Base-by-base conservation (phyloP, 176 grass and related monocot species). In the Musa troglodytarum region DNA sequence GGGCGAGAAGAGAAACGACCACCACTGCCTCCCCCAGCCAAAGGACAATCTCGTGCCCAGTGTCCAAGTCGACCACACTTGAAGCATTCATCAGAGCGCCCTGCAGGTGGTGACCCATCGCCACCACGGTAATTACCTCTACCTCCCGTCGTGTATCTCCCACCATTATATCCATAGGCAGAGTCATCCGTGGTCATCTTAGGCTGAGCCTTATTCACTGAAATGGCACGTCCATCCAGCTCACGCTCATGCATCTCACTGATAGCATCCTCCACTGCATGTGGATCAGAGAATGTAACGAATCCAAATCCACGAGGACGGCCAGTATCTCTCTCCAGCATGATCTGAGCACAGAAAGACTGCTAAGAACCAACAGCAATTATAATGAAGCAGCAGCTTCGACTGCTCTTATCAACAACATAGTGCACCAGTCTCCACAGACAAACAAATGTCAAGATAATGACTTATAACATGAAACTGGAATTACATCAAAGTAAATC, bases 241-340 rank as follows among this genome's bases (percentile, higher is more conserved):
- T 92, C 74, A 74, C 59, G 59, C 43, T 81, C 82, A 80, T 96
- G 86, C 92, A 92, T 96, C 2, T 89, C 84, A 67, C 71, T 88
- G 53, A 96, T 92, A 79, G 92, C 86, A 20, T 64, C 80, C 10
- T 87, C 81, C 82, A 85, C 87, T 69, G 82, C 80, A 51, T 85
- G 71, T 52, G 83, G 72, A 81, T 92, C 85, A 64, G 85, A 57
- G 72, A 96, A 92, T 8, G 86, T 92, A 71, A 96, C 88, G 15
- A 96, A 96, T 76, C 92, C 92, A 76, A 96, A 96, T 16, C 92
- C 92, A 62, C 89, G 89, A 83, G 87, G 88, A 12, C 86, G 82
- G 34, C 83, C 83, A 28, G 88, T 91, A 82, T 88, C 76, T 72
- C 88, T 91, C 71, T 96, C 92, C 65, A 87, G 53, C 86, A 90